A percentile compares a stretch with the other conserved stretches of the same genome.
Evolutionary conservation across 2,329 filamentous ascomycete species (phyloP).

Genomic region (Beauveria asiatica): DNA sequence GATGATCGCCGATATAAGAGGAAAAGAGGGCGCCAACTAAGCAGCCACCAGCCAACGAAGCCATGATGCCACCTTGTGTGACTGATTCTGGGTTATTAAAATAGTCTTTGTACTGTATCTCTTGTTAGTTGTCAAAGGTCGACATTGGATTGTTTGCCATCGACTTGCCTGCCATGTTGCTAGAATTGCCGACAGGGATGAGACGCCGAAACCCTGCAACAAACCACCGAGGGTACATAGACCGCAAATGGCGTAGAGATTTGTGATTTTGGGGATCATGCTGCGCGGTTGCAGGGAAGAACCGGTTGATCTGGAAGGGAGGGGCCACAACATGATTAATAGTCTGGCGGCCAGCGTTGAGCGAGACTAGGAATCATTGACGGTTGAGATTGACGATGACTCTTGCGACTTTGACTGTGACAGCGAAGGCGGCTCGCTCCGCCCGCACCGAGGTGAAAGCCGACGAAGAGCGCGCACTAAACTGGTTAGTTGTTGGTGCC

Average conservation of each 20-base stretch:
- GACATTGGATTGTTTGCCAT: background rate
- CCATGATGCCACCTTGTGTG: slow-evolving; percentile 35
- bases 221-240: slow-evolving; percentile 24
- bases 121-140: background rate
- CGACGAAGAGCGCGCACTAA: background rate
- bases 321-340: slow-evolving; percentile 2
- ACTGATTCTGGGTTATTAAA: slow-evolving; percentile 36
- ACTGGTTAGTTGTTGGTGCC: background rate
- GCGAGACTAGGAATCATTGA: background rate
- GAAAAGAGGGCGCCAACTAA: slow-evolving; percentile 33
- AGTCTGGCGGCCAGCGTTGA: background rate
- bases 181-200: slow-evolving; percentile 45
- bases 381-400: background rate
- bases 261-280: slow-evolving; percentile 14
- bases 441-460: background rate
- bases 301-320: background rate
- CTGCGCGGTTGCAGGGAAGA: background rate
- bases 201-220: slow-evolving; percentile 44
- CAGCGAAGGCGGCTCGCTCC: slow-evolving; percentile 1
- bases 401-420: background rate
- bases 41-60: slow-evolving; percentile 35
- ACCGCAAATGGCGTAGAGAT: slow-evolving; percentile 17
- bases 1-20: slow-evolving; percentile 33
- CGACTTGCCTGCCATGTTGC: slow-evolving; percentile 27
- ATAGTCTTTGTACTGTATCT: slow-evolving; percentile 34